Base-by-base conservation (phyloP, 352 stramenopile species). In the Hyaloperonospora brassicae region DNA sequence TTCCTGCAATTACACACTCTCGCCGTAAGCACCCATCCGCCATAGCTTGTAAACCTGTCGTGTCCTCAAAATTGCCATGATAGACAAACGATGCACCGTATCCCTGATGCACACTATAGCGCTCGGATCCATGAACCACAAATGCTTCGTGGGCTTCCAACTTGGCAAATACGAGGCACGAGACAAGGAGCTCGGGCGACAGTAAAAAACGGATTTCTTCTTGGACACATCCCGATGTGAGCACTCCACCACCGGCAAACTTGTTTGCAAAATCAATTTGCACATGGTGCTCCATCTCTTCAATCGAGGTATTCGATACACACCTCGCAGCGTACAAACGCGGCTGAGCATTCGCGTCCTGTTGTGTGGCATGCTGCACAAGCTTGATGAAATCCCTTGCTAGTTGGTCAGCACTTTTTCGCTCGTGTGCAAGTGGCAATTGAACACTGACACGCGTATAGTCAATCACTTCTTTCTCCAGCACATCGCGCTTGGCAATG, bases 181-280 rank as follows among this genome's bases (percentile, higher is more conserved):
- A 50, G 21, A 87, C 63, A 10, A 93, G 54, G 24, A 89, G 57
- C 50, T 93, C 82, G 0, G 82, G 82, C 12, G 78, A 88, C 8
- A 90, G 50, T 24, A 87, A 30, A 21, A 93, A 93, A 2, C 80
- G 82, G 45, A 93, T 93, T 68, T 93, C 82, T 61, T 93, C 82
- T 46, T 93, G 82, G 2, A 93, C 82, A 22, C 76, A 88, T 0
- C 82, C 80, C 31, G 61, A 67, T 27, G 71, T 76, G 21, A 93
- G 66, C n/a, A 90, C 82, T 13, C 79, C 82, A 23, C 82, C 82
- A 17, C 82, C 82, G 1, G 80, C 70, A 47, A 76, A 93, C 43
- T 84, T 84, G 65, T 93, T 93, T 9, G 82, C 82, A 55, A 93
- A 93, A 56, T 90, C 78, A 38, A 90, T 76, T 51, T 93, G 82